Base-by-base conservation (phyloP, 2,329 filamentous ascomycete species). In the Trichoderma sp. region DNA sequence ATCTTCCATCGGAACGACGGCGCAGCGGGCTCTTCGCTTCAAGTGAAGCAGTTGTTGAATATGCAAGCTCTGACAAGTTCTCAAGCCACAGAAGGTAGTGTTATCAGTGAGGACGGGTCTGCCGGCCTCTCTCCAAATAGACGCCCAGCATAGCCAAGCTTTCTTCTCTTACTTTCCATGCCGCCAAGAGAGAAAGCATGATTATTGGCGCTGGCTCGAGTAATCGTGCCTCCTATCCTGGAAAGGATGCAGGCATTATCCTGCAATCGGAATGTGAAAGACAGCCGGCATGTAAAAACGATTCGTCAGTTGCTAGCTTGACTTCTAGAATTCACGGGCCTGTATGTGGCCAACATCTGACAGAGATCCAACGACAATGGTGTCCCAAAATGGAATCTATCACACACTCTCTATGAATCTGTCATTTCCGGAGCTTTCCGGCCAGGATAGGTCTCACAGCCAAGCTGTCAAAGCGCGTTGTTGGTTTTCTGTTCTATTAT, bases 381-480 rank as follows among this genome's bases (percentile, higher is more conserved):
- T n/a, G n/a, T 32, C 32, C 28, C 5, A 67, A 50, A 11, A 61
- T 39, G 39, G 39, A 15, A 61, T 62, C 39, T 8, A 20, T 32
- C 34, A n/a, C 23, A 36, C 47, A 30, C 36, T 9, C 39, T 43
- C 39, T 32, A 12, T 13, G 2, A 8, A 13, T 62, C 17, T 20
- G 32, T 69, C 67, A 61, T 62, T 36, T 62, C 67, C 67, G 67
- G 67, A 62, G 57, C 67, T 53, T 69, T 53, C 67, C 67, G 67
- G 57, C n/a, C 57, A 23, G 43, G 20, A 53, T 20, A 20, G 32
- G 32, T 34, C 32, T 34, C 32, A 20, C 11, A 13, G 53, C 26
- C 43, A 36, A 61, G 15, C 32, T 36, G 39, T 36, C 30, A 62
- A 62, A 39, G 39, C 58, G 57, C 30, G 47, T 53, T 23, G 57